Base-by-base conservation (phyloP, 129 eudicot genomes). In the Lactuca sativa region DNA sequence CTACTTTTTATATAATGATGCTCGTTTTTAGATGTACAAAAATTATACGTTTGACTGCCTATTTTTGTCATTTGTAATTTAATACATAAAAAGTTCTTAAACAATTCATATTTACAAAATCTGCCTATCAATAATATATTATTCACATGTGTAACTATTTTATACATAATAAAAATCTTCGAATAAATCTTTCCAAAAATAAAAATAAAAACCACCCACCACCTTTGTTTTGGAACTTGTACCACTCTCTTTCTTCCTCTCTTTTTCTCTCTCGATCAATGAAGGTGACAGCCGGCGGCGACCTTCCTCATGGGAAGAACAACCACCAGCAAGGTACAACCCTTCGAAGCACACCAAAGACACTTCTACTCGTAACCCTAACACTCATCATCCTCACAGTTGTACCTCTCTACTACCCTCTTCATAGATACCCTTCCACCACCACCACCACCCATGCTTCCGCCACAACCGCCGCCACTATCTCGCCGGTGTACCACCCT, bases 321-420 rank as follows among this genome's bases (percentile, higher is more conserved):
- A 47, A 66, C 33, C 33, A 36, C 11, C 32, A 62, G 5, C 64
- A 68, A 31, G 65, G 43, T 75, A 47, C 68, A 66, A 64, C 52
- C 15, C 61, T 77, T 14, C 75, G 72, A 70, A 83, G 61, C 77
- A 71, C 76, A 69, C 41, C 85, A 6, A 83, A 64, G 64, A 73
- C 74, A 68, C 36, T 82, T 30, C 61, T 81, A 1, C 59, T 85
- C 3, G 33, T 75, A 60, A 65, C 75, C 43, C 43, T 76, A 67
- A 66, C 82, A 51, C 73, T 85, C 9, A 64, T 81, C 53, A 82
- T 85, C 73, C 77, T 81, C 74, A 75, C 86, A 17, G 72, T 85
- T 55, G 71, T 85, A 44, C 84, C 78, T 15, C 80, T 85, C 52
- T 74, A 75, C 63, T 81, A 78, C 73, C 90, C 86, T 51, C 71